Base-by-base conservation (phyloP, 139 green algal species). In the Tetradesmus lagerheimii region DNA sequence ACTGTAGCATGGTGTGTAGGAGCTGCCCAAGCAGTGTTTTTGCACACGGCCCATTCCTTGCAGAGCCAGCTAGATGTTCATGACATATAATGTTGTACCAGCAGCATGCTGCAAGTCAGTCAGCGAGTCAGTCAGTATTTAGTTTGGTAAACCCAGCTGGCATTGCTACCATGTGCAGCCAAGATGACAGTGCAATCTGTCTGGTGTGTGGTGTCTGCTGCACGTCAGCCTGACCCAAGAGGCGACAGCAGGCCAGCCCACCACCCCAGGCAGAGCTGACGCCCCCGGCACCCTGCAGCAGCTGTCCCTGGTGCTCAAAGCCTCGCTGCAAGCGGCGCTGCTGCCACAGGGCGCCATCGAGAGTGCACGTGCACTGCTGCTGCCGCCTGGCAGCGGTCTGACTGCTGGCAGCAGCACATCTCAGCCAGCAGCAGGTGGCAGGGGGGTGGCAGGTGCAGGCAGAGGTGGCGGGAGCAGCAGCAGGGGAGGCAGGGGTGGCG, bases 301-400 rank as follows among this genome's bases (percentile, higher is more conserved):
- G 34, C 53, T 87, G 34, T 37, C 31, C 18, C 15, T 87, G 81
- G 47, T 87, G 50, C 34, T 77, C 5, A 87, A 77, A 35, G 34
- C 81, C 29, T 57, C 35, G 3, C 34, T 87, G 50, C 16, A 77
- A 14, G 31, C 81, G 77, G 50, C 75, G 31, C 81, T 87, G 81
- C 75, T 80, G 35, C 35, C 37, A 4, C n/a, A 38, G n/a, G 67
- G 67, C 67, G n/a, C 67, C 16, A 14, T 37, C 1, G 67, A 39
- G n/a, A 39, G 18, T 27, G n/a, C 67, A 78, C n/a, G 67, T 11
- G 67, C 67, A 6, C 27, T 78, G 67, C 67, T 78, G n/a, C 67
- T 78, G 67, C 67, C 67, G 11, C 67, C 67, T 78, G 66, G 66
- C 25, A 35, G 11, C 43, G 8, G 43, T 50, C 5, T 8, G 4